These are phyloP conservation scores for Colletotrichum lentis DNA, from an alignment of 2,329 filamentous ascomycete species.

Conservation along the genomic window DNA sequence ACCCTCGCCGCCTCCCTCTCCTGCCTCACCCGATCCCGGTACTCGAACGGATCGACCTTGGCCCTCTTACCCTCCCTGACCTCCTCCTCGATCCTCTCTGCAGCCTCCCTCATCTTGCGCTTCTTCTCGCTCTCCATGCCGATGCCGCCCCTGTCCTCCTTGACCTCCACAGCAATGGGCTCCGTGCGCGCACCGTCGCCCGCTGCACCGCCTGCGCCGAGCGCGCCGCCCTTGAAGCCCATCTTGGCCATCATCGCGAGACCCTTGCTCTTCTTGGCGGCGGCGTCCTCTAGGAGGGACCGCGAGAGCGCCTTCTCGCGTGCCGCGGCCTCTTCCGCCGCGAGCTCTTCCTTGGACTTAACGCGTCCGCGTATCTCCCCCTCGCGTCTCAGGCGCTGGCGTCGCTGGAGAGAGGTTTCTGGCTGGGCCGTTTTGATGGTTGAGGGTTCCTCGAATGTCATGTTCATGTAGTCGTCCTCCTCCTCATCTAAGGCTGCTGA, in stretches of 20 bases:
- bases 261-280: constrained; percentile 77
- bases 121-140: constrained; percentile 86
- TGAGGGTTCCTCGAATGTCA: constrained; percentile 79
- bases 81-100: constrained; percentile 51
- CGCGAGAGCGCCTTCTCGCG: constrained; percentile 79
- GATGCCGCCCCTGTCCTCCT: constrained; percentile 83
- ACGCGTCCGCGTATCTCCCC: constrained; percentile 72
- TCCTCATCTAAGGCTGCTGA: constrained; percentile 60
- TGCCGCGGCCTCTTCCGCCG: constrained; percentile 73
- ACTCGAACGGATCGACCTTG: constrained; percentile 72
- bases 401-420: constrained; percentile 64
- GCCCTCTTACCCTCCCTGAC: constrained; percentile 67
- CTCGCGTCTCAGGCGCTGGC: constrained; percentile 64
- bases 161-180: constrained; percentile 78
- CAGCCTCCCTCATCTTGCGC: constrained; percentile 73
- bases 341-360: constrained; percentile 84
- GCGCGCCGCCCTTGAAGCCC: constrained; percentile 81
- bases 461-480: constrained; percentile 98
- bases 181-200: constrained; percentile 62
- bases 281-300: constrained; percentile 70
- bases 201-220: constrained; percentile 70
- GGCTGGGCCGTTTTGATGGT: constrained; percentile 56
- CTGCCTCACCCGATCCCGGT: constrained; percentile 73
- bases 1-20: constrained; percentile 74
- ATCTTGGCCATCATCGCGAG: constrained; percentile 97